A percentile compares a stretch with the other conserved stretches of the same genome.
Evolutionary conservation across 139 green algal species (phyloP).

Genomic region (Chlorella sp.): DNA sequence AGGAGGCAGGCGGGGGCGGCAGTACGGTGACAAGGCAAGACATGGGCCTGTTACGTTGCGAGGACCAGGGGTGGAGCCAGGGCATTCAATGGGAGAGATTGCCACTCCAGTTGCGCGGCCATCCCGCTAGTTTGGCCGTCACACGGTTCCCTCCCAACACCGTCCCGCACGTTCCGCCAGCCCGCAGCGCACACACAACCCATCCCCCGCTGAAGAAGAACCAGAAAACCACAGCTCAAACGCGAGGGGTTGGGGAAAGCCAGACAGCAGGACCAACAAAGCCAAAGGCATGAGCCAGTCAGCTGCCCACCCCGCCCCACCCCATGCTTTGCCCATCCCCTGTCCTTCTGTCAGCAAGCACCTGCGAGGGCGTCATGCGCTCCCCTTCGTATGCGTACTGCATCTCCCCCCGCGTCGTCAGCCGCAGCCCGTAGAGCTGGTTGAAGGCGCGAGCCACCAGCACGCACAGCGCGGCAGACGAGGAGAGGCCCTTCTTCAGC

Average conservation of each 20-base stretch:
- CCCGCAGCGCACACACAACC: background rate
- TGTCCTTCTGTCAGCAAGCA: background rate
- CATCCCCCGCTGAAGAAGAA: background rate
- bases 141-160: background rate
- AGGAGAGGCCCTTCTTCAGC: conserved; percentile 77
- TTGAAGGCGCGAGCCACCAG: conserved; percentile 73
- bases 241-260: too few species aligned
- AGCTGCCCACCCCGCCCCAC: too few species aligned
- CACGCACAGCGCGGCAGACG: conserved; percentile 78
- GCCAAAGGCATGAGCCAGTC: too few species aligned
- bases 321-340: too few species aligned
- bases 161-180: background rate
- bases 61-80: background rate
- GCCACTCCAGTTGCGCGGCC: too few species aligned
- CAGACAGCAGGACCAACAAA: too few species aligned
- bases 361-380: conserved; percentile 66
- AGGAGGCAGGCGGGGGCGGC: background rate
- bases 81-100: too few species aligned
- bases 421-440: conserved; percentile 58
- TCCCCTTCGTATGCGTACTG: conserved; percentile 76
- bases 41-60: background rate
- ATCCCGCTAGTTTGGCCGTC: too few species aligned
- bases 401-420: conserved; percentile 76
- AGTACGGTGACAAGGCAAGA: background rate
- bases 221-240: too few species aligned